These are phyloP conservation scores for Cordyceps cateniannulata DNA, from an alignment of 2,329 filamentous ascomycete genomes.

Conservation along the genomic window DNA sequence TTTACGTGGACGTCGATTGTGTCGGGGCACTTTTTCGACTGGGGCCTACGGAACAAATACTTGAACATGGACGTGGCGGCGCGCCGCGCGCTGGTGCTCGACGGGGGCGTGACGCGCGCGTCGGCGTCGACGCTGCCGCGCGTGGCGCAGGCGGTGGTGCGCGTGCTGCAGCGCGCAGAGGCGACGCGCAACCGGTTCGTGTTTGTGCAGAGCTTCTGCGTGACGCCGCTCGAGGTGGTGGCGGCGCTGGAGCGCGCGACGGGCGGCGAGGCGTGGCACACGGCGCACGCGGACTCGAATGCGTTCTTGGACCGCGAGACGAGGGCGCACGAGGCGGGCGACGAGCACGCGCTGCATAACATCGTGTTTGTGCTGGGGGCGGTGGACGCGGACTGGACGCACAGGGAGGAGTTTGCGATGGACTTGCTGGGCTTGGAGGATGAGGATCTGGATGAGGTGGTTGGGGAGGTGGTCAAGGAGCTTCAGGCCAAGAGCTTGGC, in stretches of 20 bases:
- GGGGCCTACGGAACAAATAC: conserved; percentile 33
- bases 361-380: conserved; percentile 44
- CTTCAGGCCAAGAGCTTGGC: conserved; percentile 11
- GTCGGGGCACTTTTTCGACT: conserved; percentile 44
- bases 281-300: conserved; percentile 29
- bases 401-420: conserved; percentile 39
- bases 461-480: conserved; percentile 28
- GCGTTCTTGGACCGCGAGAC: conserved; percentile 33
- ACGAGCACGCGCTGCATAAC: conserved; percentile 35
- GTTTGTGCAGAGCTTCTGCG: conserved; percentile 38
- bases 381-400: conserved; percentile 42
- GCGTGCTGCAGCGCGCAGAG: conserved; percentile 38
- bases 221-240: conserved; percentile 41
- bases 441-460: conserved; percentile 37
- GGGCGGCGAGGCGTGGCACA: conserved; percentile 30
- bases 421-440: conserved; percentile 38
- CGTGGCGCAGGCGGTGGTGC: conserved; percentile 43
- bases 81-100: conserved; percentile 38
- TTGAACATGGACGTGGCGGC: conserved; percentile 38
- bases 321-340: conserved; percentile 29
- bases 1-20: conserved; percentile 46
- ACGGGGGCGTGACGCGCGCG: conserved; percentile 44
- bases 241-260: conserved; percentile 45
- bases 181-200: conserved; percentile 43
- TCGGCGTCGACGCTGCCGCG: conserved; percentile 42